Conservation (phyloP, 371 early-diverging fungal species). For the Pancytospora philotis region DNA sequence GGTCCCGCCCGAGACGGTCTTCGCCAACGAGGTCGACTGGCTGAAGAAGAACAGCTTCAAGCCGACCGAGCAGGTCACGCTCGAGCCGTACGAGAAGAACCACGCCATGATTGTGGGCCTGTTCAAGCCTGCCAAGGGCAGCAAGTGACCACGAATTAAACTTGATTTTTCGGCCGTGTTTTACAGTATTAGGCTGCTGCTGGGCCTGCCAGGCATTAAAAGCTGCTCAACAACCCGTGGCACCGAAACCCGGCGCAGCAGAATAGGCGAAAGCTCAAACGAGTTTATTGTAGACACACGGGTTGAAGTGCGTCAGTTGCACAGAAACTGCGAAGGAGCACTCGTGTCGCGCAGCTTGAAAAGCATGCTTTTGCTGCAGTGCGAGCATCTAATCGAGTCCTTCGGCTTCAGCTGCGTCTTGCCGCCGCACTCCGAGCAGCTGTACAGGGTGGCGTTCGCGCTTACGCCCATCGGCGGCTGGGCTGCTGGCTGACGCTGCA, state of each 20-base stretch:
- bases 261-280: neutral
- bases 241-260: neutral
- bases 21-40: conserved; percentile 97
- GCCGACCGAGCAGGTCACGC: conserved; percentile 94
- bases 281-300: no score
- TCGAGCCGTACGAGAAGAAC: conserved; percentile 99
- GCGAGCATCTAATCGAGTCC: conserved; percentile 17
- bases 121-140: conserved; percentile 67
- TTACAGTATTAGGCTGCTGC: conserved; percentile 22
- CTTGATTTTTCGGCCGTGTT: conserved; percentile 50
- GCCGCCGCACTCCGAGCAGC: conserved; percentile 11
- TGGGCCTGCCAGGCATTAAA: conserved; percentile 3
- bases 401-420: conserved; percentile 5
- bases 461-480: neutral
- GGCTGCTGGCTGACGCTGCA: no score
- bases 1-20: conserved; percentile 87
- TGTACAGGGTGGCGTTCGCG: neutral
- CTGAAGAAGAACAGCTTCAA: conserved; percentile 91
- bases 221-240: neutral
- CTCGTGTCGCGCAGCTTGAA: conserved; percentile 10
- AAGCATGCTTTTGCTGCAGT: conserved; percentile 29
- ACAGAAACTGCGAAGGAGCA: conserved; percentile 1
- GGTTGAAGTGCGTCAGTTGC: conserved; percentile 17
- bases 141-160: conserved; percentile 55
- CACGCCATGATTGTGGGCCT: conserved; percentile 64